Evolutionary conservation across 148 eudicot species (phyloP).

Genomic region (Hydrangea macrophylla): DNA sequence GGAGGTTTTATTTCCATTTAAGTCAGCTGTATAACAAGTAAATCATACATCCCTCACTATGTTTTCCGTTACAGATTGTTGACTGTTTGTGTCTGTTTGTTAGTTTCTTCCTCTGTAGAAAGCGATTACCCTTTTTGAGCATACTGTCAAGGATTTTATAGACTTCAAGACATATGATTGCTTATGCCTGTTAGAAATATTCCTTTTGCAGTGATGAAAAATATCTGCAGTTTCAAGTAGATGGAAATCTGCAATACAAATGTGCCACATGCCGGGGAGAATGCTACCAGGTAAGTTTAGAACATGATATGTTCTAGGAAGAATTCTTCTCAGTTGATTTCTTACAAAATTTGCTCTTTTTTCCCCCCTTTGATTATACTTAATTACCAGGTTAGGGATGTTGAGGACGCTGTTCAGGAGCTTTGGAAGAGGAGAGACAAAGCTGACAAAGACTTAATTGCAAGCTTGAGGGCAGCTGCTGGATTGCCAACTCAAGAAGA

Average conservation of each 20-base stretch:
- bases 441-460: conserved; percentile 73
- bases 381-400: conserved; percentile 57
- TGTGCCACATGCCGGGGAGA: conserved; percentile 98
- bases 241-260: conserved; percentile 82
- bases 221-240: conserved; percentile 85
- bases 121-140: too few species aligned
- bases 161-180: not conserved
- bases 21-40: too few species aligned
- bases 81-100: too few species aligned
- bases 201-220: conserved; percentile 79
- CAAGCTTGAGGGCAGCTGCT: conserved; percentile 87
- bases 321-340: conserved; percentile 2
- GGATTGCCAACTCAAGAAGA: conserved; percentile 94
- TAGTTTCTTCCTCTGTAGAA: too few species aligned
- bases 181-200: not conserved
- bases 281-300: conserved; percentile 66
- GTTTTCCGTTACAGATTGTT: too few species aligned
- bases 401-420: conserved; percentile 95
- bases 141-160: too few species aligned
- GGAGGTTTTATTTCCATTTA: too few species aligned
- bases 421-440: conserved; percentile 89
- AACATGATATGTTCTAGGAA: not conserved
- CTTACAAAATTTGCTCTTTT: not conserved
- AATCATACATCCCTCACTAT: too few species aligned
- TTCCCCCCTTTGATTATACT: conserved; percentile 9